Base-by-base conservation (phyloP, 768 basidiomycete species). In the Trametes punicea region DNA sequence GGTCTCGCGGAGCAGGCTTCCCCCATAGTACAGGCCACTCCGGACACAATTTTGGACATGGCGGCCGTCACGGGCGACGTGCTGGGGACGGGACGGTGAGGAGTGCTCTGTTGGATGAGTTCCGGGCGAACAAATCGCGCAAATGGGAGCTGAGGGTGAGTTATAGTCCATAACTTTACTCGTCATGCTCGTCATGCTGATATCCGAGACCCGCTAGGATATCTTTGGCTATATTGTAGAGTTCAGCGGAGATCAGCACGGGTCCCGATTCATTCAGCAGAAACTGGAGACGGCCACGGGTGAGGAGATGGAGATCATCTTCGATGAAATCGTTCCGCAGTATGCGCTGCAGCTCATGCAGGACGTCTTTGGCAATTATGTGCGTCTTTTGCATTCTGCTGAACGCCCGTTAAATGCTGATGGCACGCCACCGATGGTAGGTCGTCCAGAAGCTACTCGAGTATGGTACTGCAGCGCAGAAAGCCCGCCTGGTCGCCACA, bases 291-390 rank as follows among this genome's bases (percentile, higher is more conserved):
- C 73, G 2, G 88, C 92, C 5, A 78, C 82, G n/a, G 77, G 77
- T 34, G 91, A 92, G 56, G 93, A 93, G 65, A 87, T 84, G 68
- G 82, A 89, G 62, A 69, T 75, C 30, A 78, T 96, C 33, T 97
- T 93, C 59, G 84, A 89, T 46, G 96, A 98, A 73, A 90, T 98
- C 62, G 79, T 90, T 20, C 91, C 93, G 21, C 71, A 80, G 39
- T 83, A 87, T 65, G 78, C 84, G 4, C 70, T 93, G 44, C 81
- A 85, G 50, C 78, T 98, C 51, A 88, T 94, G 58, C 87, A 87
- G 64, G 93, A 97, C 67, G 90, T 97, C 41, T 98, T 96, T 67
- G 96, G 95, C 53, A 98, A 98, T 75, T 98, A 97, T 74, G 90
- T 92, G 67, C 63, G 87, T 73, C 23, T 23, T 23, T 16, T 6